A percentile compares a stretch with the other conserved stretches of the same genome.
phyloP scores from a whole-genome alignment of 495 filamentous ascomycete genomes.

The Aspergillus nidulans region DNA sequence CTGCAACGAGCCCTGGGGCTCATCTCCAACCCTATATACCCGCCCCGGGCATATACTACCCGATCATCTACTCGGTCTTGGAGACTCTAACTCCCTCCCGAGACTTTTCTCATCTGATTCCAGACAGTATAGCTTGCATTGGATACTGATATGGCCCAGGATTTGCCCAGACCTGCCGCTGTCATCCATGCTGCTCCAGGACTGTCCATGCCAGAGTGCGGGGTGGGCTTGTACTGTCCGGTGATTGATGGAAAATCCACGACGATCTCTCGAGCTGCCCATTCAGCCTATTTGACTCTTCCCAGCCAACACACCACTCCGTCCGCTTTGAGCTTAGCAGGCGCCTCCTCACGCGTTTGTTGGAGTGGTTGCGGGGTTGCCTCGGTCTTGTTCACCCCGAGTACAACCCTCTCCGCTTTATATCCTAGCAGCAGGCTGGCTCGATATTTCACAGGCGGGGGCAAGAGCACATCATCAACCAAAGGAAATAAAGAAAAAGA shows the following conservation, averaged over 20 bases:
- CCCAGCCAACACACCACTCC: background rate
- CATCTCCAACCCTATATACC: background rate
- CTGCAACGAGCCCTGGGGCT: too few species aligned
- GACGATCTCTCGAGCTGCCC: background rate
- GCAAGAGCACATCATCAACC: too few species aligned
- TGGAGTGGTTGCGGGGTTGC: background rate
- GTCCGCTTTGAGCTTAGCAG: background rate
- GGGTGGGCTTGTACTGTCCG: background rate
- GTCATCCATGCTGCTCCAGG: background rate
- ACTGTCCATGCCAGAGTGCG: background rate
- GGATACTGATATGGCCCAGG: background rate
- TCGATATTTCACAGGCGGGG: too few species aligned
- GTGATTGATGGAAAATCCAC: constrained; percentile 5
- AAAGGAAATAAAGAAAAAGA: too few species aligned
- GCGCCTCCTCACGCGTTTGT: background rate
- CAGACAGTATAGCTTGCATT: background rate
- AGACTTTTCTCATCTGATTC: background rate
- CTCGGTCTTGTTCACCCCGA: background rate
- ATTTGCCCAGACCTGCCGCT: background rate
- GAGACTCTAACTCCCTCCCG: background rate
- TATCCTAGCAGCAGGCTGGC: too few species aligned
- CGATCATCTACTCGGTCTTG: background rate
- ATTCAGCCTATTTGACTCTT: constrained; percentile 2
- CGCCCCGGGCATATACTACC: background rate
- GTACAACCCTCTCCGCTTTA: background rate